phyloP scores from a whole-genome alignment of 129 eudicot genomes.

The Smallanthus sonchifolius region DNA sequence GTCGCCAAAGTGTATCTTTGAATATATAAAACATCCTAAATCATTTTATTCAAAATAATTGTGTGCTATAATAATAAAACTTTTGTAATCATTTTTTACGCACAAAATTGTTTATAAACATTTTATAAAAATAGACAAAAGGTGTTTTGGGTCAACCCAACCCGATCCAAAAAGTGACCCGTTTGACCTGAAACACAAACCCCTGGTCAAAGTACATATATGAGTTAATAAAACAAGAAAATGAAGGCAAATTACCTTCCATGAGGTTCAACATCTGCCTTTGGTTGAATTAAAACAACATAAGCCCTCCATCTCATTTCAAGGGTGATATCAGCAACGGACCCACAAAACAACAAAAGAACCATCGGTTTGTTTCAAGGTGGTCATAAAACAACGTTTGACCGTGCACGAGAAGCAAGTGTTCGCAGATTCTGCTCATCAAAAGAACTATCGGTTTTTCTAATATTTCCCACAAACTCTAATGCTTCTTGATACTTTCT shows the following conservation, averaged over 20 bases:
- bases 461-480: conserved; percentile 68
- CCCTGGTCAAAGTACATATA: background rate
- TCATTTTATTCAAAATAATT: background rate
- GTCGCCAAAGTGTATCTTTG: background rate
- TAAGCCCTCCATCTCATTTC: background rate
- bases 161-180: background rate
- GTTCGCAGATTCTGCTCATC: conserved; percentile 54
- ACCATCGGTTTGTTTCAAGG: background rate
- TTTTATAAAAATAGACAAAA: background rate
- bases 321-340: background rate
- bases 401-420: conserved; percentile 51
- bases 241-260: conserved; percentile 21
- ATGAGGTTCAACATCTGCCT: conserved; percentile 21
- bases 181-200: background rate
- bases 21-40: background rate
- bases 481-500: conserved; percentile 68
- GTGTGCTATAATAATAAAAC: background rate
- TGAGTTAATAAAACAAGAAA: conserved; percentile 1
- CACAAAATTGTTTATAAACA: background rate
- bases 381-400: conserved; percentile 49
- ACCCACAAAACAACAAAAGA: background rate
- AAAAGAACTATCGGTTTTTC: conserved; percentile 48
- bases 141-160: background rate
- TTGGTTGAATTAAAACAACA: conserved; percentile 11
- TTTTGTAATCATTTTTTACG: background rate